A percentile compares a stretch with the other conserved stretches of the same genome.
Conservation (phyloP, 2,329 filamentous ascomycete genomes). For the Aspergillus transmontanensis region DNA sequence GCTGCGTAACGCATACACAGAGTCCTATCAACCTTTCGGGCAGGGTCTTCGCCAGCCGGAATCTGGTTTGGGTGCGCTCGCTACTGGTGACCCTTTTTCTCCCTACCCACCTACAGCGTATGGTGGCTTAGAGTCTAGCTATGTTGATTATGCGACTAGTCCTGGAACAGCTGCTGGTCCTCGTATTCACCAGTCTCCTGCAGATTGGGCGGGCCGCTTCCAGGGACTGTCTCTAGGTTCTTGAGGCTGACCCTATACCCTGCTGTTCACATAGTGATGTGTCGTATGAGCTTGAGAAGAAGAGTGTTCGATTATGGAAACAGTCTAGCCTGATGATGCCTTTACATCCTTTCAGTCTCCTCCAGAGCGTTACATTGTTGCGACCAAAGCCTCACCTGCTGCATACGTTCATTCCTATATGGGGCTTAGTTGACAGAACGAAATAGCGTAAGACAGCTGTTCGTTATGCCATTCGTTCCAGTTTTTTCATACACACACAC, state of each 20-base stretch:
- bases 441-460: neutral
- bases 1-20: constrained; percentile 38
- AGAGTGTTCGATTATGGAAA: neutral
- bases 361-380: neutral
- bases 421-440: neutral
- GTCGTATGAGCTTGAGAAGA: neutral
- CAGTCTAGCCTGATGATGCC: neutral
- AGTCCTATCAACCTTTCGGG: constrained; percentile 41
- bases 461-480: neutral
- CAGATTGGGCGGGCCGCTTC: constrained; percentile 66
- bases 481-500: neutral
- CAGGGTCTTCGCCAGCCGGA: constrained; percentile 37
- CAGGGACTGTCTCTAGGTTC: constrained; percentile 74
- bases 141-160: constrained; percentile 33
- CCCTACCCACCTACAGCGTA: constrained; percentile 35
- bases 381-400: neutral
- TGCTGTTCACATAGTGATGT: neutral
- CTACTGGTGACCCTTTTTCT: constrained; percentile 39
- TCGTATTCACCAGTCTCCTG: constrained; percentile 37
- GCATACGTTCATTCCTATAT: neutral
- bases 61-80: constrained; percentile 30
- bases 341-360: neutral
- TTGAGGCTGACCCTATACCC: constrained; percentile 24
- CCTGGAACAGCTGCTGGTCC: constrained; percentile 38
- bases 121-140: constrained; percentile 42